A percentile compares a stretch with the other conserved stretches of the same genome.
Conservation (phyloP, 495 filamentous ascomycete species). For the Aspergillus olivimuriae region DNA sequence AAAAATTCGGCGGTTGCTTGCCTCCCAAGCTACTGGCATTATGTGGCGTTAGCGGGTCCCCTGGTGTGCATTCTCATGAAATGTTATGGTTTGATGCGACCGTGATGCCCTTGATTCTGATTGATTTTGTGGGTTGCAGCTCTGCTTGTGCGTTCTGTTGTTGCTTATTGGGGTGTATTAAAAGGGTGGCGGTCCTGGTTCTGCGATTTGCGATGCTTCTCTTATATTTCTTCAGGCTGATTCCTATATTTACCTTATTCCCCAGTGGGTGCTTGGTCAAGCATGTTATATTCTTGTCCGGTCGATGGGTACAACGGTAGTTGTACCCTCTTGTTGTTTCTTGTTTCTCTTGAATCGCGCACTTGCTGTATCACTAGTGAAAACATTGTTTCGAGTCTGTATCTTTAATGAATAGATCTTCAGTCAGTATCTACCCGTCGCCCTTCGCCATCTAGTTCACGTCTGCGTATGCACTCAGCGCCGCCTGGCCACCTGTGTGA, state of each 20-base stretch:
- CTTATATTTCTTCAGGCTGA: too few relatives aligned
- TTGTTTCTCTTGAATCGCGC: neutral
- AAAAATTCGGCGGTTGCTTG: too few relatives aligned
- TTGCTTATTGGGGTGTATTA: slow-evolving; percentile 5
- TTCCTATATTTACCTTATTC: neutral
- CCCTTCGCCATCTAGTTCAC: slow-evolving; percentile 1
- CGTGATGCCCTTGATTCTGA: slow-evolving; percentile 4
- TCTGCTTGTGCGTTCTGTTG: slow-evolving; percentile 5
- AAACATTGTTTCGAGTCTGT: slow-evolving; percentile 4
- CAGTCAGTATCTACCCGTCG: neutral
- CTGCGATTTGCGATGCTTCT: too few relatives aligned
- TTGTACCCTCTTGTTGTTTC: neutral
- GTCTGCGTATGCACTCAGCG: slow-evolving; percentile 29
- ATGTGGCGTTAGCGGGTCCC: slow-evolving; percentile 5
- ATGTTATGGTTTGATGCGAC: slow-evolving; percentile 13
- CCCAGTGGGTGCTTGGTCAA: neutral
- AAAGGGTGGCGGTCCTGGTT: slow-evolving; percentile 13
- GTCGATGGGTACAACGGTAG: too few relatives aligned
- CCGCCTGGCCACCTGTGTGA: slow-evolving; percentile 37
- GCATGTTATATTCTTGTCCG: too few relatives aligned
- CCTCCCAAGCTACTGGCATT: slow-evolving; percentile 3
- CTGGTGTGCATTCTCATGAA: slow-evolving; percentile 10
- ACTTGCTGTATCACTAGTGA: slow-evolving; percentile 13
- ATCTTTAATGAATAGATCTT: slow-evolving; percentile 15
- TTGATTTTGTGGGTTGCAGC: slow-evolving; percentile 4